phyloP scores from a whole-genome alignment of 2,329 filamentous ascomycete genomes.

The Fusarium sp. region DNA sequence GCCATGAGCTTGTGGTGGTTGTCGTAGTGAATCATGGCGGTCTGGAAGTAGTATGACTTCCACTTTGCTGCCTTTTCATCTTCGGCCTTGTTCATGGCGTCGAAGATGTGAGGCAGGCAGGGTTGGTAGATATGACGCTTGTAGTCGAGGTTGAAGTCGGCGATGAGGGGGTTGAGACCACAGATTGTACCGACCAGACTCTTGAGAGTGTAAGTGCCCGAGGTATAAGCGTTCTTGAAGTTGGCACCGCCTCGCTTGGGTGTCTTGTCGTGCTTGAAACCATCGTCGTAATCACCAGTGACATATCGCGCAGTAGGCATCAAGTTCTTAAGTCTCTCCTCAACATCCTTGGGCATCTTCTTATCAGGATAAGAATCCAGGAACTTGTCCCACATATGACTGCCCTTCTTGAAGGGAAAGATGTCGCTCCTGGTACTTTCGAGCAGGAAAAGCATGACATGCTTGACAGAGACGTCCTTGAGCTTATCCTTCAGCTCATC shows the following conservation, averaged over 20 bases:
- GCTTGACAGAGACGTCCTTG: slow-evolving; percentile 54
- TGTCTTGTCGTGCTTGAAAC: slow-evolving; percentile 45
- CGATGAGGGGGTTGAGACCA: slow-evolving; percentile 56
- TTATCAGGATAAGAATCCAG: slow-evolving; percentile 49
- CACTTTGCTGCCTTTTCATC: slow-evolving; percentile 39
- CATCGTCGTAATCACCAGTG: slow-evolving; percentile 54
- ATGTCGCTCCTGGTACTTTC: slow-evolving; percentile 61
- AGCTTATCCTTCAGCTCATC: slow-evolving; percentile 45
- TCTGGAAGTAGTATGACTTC: slow-evolving; percentile 52
- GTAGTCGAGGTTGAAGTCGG: slow-evolving; percentile 58
- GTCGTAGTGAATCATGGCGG: slow-evolving; percentile 51
- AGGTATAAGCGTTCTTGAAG: slow-evolving; percentile 56
- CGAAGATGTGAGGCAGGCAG: slow-evolving; percentile 56
- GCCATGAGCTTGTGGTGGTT: slow-evolving; percentile 51
- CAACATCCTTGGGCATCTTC: slow-evolving; percentile 50
- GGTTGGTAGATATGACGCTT: slow-evolving; percentile 59
- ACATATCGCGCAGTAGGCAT: slow-evolving; percentile 51
- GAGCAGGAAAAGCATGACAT: slow-evolving; percentile 57
- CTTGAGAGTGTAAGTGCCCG: slow-evolving; percentile 59
- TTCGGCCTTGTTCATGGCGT: slow-evolving; percentile 50
- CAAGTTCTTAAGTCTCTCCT: slow-evolving; percentile 44
- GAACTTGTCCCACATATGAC: slow-evolving; percentile 53
- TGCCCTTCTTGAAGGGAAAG: slow-evolving; percentile 58
- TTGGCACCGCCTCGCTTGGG: slow-evolving; percentile 55
- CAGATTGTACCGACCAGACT: slow-evolving; percentile 57